Conservation (phyloP, 768 basidiomycete species). For the Amanita polypyramis region DNA sequence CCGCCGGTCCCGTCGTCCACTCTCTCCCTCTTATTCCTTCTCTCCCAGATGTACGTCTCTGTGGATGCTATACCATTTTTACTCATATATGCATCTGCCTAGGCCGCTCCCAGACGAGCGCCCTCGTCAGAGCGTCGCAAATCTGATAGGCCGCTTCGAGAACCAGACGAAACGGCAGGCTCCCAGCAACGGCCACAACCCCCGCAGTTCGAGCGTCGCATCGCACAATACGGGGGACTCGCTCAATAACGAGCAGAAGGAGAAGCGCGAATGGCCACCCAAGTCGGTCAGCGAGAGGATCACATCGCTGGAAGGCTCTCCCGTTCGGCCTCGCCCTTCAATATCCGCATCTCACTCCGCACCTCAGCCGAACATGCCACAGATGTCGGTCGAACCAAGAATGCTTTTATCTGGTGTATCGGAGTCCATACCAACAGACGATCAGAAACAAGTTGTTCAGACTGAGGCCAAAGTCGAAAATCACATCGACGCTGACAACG, state of each 20-base stretch:
- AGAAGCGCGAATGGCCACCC: conserved; percentile 74
- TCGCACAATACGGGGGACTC: conserved; percentile 59
- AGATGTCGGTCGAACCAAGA: neutral
- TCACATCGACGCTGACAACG: conserved; percentile 16
- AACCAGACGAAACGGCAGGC: conserved; percentile 64
- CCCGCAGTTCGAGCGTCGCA: conserved; percentile 57
- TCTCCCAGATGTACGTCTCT: conserved; percentile 1
- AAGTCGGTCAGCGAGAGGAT: conserved; percentile 18
- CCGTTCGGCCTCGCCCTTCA: conserved; percentile 25
- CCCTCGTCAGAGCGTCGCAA: conserved; percentile 79
- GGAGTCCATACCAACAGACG: neutral
- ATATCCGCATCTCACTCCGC: conserved; percentile 22
- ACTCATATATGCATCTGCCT: conserved; percentile 4
- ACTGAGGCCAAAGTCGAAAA: neutral
- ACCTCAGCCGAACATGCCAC: neutral
- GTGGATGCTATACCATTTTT: neutral
- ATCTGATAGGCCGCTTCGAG: conserved; percentile 85
- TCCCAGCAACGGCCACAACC: conserved; percentile 23
- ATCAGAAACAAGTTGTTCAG: neutral
- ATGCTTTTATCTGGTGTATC: neutral
- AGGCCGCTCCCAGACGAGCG: conserved; percentile 87
- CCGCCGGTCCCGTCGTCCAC: too few relatives aligned
- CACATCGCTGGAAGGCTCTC: conserved; percentile 10
- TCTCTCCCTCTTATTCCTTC: neutral
- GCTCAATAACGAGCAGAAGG: conserved; percentile 54